phyloP scores from a whole-genome alignment of 352 stramenopile genomes.

The Phytophthora citricola region DNA sequence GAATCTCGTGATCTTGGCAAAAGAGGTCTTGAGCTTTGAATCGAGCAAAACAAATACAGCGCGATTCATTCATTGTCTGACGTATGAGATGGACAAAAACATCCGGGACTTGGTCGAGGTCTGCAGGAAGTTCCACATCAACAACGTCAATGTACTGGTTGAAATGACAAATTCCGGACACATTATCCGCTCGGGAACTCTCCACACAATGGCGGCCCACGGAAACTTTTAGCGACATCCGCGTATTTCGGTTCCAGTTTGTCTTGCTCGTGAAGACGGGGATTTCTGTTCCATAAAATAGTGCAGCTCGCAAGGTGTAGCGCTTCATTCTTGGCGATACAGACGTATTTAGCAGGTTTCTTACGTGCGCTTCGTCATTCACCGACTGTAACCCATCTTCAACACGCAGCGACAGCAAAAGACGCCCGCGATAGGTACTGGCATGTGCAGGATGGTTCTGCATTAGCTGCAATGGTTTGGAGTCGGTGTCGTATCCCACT shows the following conservation, averaged over 20 bases:
- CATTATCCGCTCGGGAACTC: conserved; percentile 65
- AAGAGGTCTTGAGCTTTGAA: conserved; percentile 81
- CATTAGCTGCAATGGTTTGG: conserved; percentile 49
- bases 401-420: conserved; percentile 73
- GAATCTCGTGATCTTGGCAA: conserved; percentile 37
- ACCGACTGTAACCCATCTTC: conserved; percentile 73
- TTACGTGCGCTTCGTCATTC: conserved; percentile 69
- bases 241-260: conserved; percentile 71
- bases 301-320: conserved; percentile 67
- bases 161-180: conserved; percentile 77
- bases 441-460: conserved; percentile 65
- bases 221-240: conserved; percentile 80
- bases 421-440: conserved; percentile 80
- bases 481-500: conserved; percentile 59
- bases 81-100: conserved; percentile 81
- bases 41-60: conserved; percentile 83
- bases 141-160: conserved; percentile 78
- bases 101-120: conserved; percentile 83
- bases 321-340: conserved; percentile 46
- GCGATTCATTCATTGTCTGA: conserved; percentile 59
- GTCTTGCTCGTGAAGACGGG: conserved; percentile 75
- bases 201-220: conserved; percentile 66
- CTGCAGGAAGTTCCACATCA: conserved; percentile 60
- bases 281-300: conserved; percentile 87
- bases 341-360: conserved; percentile 60